Conservation (phyloP, 1,284 basidiomycete species). For the Trichosporon sp. region DNA sequence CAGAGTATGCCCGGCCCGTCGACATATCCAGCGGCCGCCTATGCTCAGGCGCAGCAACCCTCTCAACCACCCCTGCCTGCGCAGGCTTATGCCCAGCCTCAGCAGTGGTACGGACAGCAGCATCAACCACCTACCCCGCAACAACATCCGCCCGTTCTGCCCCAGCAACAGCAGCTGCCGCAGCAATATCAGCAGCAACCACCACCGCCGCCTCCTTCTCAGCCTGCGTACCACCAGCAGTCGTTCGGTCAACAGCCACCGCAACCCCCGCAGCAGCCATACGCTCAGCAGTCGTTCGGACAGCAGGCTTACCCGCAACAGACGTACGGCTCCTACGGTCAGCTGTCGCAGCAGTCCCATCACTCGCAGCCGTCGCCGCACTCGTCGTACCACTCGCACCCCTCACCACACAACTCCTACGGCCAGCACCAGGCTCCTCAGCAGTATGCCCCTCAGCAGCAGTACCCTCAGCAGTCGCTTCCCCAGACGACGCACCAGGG, state of each 20-base stretch:
- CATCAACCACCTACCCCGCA: neutral
- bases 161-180: neutral
- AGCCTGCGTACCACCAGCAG: neutral
- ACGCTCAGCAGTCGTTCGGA: neutral
- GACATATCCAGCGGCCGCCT: neutral
- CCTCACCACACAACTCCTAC: neutral
- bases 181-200: neutral
- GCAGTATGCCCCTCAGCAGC: neutral
- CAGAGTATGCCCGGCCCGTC: neutral
- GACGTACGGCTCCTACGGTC: neutral
- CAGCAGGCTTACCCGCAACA: neutral
- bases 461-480: slow-evolving; percentile 1
- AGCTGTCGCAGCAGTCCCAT: neutral
- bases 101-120: neutral
- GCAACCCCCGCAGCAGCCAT: neutral
- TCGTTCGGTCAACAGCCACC: neutral
- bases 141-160: neutral
- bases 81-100: neutral
- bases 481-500: neutral
- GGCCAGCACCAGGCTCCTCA: neutral
- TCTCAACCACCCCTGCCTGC: neutral
- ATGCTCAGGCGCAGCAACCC: neutral
- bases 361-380: slow-evolving; percentile 1
- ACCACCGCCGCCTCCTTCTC: neutral
- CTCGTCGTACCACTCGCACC: neutral